Evolutionary conservation across 225 moss, liverwort and hornwort genomes (phyloP), one percentile per base, ranked within the genome.

Genomic region (Straminergon stramineum): DNA sequence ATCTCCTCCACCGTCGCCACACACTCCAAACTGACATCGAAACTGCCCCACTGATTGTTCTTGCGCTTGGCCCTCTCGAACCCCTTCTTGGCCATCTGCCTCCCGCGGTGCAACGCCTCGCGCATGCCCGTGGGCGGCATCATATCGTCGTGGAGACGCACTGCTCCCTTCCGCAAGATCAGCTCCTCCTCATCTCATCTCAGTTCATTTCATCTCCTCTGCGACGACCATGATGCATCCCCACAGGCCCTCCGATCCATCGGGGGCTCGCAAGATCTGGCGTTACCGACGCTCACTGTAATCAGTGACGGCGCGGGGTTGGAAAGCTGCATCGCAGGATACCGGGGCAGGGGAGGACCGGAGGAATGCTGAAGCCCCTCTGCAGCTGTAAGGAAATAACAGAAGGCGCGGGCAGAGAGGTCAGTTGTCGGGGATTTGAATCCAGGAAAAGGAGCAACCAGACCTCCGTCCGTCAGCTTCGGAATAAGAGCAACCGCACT

Each of bases 91-190:
- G 88, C 90, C 80, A 84, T 87, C 81, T 80, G 87, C 70, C 61
- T 88, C 57, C 83, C 89, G 82, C 87, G 85, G 57, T 68, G 81
- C 66, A 91, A 76, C 75, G 88, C 91, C 57, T 82, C 91, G 17
- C 91, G 91, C 86, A 91, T 58, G 51, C 89, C 91, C 51, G 83
- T 58, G 43, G 87, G 77, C 90, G 85, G 91, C 92, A 87, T 92
- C 84, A 79, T 80, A 4, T 28, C 5, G 68, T 53, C 28, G 67
- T 56, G 57, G n/a, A 37, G 57, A 79, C 37, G 79, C 6, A 26
- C 58, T 39, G 80, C 58, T 80, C 80, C 60, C 41, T 67, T 13
- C 53, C 53, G 37, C 67, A n/a, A 68, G 53, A 35, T 52, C 84
- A 68, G 77, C 84, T 83, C 28, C 82, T 75, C 66, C 51, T 86